Percentiles rank a stretch among this genome's conserved stretches.
Conservation (phyloP, 1,139 yeast genomes). For the Nadsonia commutata region DNA sequence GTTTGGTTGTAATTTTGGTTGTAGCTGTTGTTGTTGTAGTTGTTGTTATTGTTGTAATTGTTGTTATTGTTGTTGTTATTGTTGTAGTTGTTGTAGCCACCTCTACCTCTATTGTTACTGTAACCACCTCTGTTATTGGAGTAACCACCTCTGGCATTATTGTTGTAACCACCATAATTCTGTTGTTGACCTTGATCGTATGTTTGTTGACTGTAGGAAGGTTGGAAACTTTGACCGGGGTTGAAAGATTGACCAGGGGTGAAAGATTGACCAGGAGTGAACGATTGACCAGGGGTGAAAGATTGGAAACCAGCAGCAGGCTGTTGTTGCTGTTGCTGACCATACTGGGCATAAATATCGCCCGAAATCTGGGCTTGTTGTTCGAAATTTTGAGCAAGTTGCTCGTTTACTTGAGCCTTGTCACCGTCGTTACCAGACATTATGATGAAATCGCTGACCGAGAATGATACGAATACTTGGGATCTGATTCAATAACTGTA, state of each 20-base stretch:
- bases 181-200: slow-evolving; percentile 22
- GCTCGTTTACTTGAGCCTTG: slow-evolving; percentile 3
- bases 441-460: neutral
- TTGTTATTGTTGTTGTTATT: slow-evolving; percentile 15
- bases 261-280: slow-evolving; percentile 29
- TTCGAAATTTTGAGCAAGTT: slow-evolving; percentile 8
- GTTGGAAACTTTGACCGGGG: slow-evolving; percentile 17
- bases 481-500: no score
- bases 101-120: slow-evolving; percentile 11
- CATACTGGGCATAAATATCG: no score
- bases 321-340: no score
- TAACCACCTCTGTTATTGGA: slow-evolving; percentile 16
- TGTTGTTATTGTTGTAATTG: slow-evolving; percentile 18
- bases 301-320: slow-evolving; percentile 1
- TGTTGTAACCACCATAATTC: slow-evolving; percentile 17
- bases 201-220: slow-evolving; percentile 17
- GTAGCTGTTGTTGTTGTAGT: slow-evolving; percentile 14
- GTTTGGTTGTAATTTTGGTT: slow-evolving; percentile 15
- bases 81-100: slow-evolving; percentile 9
- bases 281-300: slow-evolving; percentile 15
- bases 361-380: slow-evolving; percentile 6
- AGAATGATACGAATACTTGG: no score
- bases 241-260: slow-evolving; percentile 26
- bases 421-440: neutral
- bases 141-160: slow-evolving; percentile 14